Evolutionary conservation across 805 yeast species (phyloP).

Genomic region (Priceomyces haplophilus): DNA sequence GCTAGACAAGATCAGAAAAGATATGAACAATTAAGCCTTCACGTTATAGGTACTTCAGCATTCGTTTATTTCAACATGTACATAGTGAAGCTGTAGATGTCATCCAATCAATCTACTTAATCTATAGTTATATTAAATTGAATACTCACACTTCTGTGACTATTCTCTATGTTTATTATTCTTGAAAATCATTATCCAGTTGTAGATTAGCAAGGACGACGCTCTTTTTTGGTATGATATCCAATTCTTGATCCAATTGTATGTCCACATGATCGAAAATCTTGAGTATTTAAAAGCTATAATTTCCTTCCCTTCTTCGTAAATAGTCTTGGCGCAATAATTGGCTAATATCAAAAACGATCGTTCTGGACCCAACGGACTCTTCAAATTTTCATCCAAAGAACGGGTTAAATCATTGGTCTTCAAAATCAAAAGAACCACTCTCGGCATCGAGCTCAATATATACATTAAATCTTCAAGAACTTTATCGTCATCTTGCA

Average conservation of each 20-base stretch:
- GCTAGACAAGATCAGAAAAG: slow-evolving; percentile 69
- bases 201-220: slow-evolving; percentile 33
- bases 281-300: slow-evolving; percentile 16
- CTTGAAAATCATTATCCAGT: slow-evolving; percentile 24
- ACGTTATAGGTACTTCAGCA: not conserved
- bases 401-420: slow-evolving; percentile 92
- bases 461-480: slow-evolving; percentile 76
- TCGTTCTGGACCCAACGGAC: slow-evolving; percentile 83
- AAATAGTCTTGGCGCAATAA: slow-evolving; percentile 82
- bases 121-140: not conserved
- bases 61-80: slow-evolving; percentile 1
- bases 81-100: not conserved
- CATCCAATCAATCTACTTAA: too few relatives aligned
- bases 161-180: slow-evolving; percentile 9
- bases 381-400: slow-evolving; percentile 76
- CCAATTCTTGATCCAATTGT: slow-evolving; percentile 26
- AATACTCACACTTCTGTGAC: not conserved
- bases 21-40: slow-evolving; percentile 15
- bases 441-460: slow-evolving; percentile 75
- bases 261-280: slow-evolving; percentile 18
- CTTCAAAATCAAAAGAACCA: slow-evolving; percentile 81
- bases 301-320: slow-evolving; percentile 56
- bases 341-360: slow-evolving; percentile 86
- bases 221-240: slow-evolving; percentile 28
- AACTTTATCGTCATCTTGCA: slow-evolving; percentile 57